Conservation (phyloP, 2,329 filamentous ascomycete species). For the Lecanicillium sp. region DNA sequence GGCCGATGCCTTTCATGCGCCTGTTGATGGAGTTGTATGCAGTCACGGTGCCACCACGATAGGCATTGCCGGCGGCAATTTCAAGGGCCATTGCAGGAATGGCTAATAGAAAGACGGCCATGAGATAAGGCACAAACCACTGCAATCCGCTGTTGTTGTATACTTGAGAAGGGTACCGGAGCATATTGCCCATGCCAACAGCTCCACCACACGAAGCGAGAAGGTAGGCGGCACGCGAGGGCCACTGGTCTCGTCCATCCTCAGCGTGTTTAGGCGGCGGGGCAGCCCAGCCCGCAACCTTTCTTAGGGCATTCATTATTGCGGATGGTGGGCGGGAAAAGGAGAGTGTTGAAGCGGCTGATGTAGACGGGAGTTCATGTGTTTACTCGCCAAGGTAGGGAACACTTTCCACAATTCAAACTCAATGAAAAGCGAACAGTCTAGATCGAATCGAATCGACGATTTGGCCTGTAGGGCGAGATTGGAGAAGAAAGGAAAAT, state of each 20-base stretch:
- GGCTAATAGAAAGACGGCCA: conserved; percentile 42
- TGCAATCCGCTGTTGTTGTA: conserved; percentile 50
- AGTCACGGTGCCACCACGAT: conserved; percentile 41
- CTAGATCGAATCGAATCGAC: too few relatives aligned
- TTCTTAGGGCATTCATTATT: background rate
- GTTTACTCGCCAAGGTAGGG: too few relatives aligned
- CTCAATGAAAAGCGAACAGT: too few relatives aligned
- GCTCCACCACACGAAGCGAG: conserved; percentile 32
- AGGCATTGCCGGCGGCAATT: conserved; percentile 59
- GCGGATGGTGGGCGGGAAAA: too few relatives aligned
- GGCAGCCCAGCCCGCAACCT: conserved; percentile 1
- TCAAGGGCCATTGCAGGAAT: conserved; percentile 46
- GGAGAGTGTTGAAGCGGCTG: too few relatives aligned
- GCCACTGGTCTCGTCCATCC: conserved; percentile 7
- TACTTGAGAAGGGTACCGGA: conserved; percentile 45
- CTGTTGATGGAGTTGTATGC: conserved; percentile 40
- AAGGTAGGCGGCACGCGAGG: conserved; percentile 2
- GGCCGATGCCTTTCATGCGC: conserved; percentile 41
- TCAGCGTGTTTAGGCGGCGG: conserved; percentile 6
- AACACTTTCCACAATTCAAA: too few relatives aligned
- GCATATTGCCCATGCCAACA: conserved; percentile 44
- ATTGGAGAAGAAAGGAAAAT: too few relatives aligned
- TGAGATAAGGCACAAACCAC: conserved; percentile 48
- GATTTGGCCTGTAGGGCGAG: too few relatives aligned
- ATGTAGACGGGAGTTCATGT: too few relatives aligned